Conservation (phyloP, 2,329 filamentous ascomycete genomes). For the Dactylellina haptotyla region DNA sequence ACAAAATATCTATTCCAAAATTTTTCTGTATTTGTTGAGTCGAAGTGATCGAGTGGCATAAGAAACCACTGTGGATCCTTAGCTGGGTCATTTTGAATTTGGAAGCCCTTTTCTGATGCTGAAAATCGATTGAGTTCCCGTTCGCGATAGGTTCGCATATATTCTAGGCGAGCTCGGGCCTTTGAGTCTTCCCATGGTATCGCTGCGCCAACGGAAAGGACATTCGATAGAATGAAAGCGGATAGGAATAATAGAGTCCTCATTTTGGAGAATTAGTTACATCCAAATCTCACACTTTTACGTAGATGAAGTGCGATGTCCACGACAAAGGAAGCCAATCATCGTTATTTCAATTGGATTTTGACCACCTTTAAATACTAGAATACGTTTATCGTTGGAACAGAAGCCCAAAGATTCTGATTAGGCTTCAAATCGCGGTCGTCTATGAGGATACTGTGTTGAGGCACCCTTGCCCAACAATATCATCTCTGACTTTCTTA, state of each 20-base stretch:
- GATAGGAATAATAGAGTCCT: background rate
- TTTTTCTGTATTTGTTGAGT: constrained; percentile 14
- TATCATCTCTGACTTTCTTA: background rate
- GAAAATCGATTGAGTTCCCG: background rate
- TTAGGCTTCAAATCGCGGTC: background rate
- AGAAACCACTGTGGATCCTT: constrained; percentile 32
- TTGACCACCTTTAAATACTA: background rate
- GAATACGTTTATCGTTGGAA: background rate
- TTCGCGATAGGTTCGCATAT: constrained; percentile 9
- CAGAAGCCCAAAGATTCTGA: background rate
- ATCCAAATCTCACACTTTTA: no score
- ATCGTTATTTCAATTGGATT: no score
- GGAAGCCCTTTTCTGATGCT: background rate
- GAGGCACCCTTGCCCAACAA: constrained; percentile 2
- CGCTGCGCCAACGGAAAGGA: background rate
- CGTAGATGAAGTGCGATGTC: background rate
- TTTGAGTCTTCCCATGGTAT: constrained; percentile 31
- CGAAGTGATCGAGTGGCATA: constrained; percentile 55
- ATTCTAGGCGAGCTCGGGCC: constrained; percentile 3
- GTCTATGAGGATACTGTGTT: background rate
- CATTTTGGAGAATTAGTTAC: constrained; percentile 8
- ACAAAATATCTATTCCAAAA: constrained; percentile 57
- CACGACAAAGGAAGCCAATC: no score
- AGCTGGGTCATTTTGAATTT: background rate
- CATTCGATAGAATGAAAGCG: background rate